Conservation (phyloP, 768 basidiomycete genomes). For the Suillus ampliporus region DNA sequence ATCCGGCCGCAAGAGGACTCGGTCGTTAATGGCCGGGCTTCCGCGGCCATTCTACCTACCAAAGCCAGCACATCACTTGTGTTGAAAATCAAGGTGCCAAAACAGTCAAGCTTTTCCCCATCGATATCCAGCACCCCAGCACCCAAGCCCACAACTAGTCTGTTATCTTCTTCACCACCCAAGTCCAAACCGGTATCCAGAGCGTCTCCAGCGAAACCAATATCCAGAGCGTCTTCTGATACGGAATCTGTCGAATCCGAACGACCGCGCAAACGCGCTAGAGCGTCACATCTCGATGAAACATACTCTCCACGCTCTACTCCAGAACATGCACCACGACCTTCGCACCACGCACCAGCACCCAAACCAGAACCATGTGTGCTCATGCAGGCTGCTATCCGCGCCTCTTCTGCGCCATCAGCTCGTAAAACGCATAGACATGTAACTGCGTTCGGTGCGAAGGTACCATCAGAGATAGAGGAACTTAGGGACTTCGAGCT, state of each 20-base stretch:
- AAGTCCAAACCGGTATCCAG: conserved; percentile 5
- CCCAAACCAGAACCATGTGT: conserved; percentile 38
- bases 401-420: conserved; percentile 48
- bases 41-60: conserved; percentile 18
- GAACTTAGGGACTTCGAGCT: conserved; percentile 59
- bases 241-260: conserved; percentile 34
- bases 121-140: conserved; percentile 23
- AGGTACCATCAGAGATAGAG: conserved; percentile 55
- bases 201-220: conserved; percentile 30
- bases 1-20: conserved; percentile 21
- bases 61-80: conserved; percentile 34
- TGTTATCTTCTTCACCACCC: conserved; percentile 11
- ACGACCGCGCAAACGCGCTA: conserved; percentile 36
- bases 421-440: conserved; percentile 58
- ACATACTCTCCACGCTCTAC: conserved; percentile 31
- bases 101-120: conserved; percentile 17
- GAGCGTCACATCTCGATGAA: conserved; percentile 24
- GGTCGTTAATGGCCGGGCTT: conserved; percentile 14
- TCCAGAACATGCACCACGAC: conserved; percentile 25
- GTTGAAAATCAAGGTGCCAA: conserved; percentile 42
- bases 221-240: conserved; percentile 37
- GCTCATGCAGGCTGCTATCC: conserved; percentile 56
- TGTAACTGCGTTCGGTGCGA: conserved; percentile 63
- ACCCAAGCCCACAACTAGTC: conserved; percentile 17
- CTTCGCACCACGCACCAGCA: conserved; percentile 10